Evolutionary conservation across 2,329 filamentous ascomycete species (phyloP), one percentile per base, ranked within the genome.

Genomic region (Macroventuria anomochaeta): DNA sequence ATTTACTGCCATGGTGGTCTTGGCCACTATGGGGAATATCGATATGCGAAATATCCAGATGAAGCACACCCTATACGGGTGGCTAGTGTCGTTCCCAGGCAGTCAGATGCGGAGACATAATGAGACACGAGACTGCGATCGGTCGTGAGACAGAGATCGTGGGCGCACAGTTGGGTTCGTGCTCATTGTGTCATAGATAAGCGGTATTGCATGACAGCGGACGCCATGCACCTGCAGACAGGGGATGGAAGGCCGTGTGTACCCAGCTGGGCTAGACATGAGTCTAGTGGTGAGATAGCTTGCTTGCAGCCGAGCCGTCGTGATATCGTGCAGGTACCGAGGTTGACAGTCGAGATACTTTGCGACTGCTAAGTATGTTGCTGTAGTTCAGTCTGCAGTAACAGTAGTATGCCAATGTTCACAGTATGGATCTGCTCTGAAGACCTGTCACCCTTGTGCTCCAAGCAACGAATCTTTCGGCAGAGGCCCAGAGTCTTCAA

Each of bases 111-210:
- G 51, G 44, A 54, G 18, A 28, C 21, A 43, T 32, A 40, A 15
- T 46, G 13, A 43, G 38, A 28, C 33, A 46, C 21, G 13, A 13
- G 15, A 36, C 21, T 33, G 34, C 25, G 29, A 40, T 48, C 51
- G 44, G 44, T 26, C 7, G 28, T 34, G 6, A 37, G 51, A 54
- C 36, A 39, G 28, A 46, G 40, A 49, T 49, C 23, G 34, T 34
- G 18, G 20, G 17, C 17, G 39, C 34, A 44, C 31, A 44, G n/a
- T n/a, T 8, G 12, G 20, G 21, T 10, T 31, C n/a, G 39, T 20
- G 34, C n/a, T 26, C 13, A 46, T 49, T 49, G 28, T 43, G 51
- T 49, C 51, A 54, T 54, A 49, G 46, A 49, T 49, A 32, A 26
- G 51, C 44, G 33, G 34, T 46, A 26, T 54, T 49, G 44, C 39